Base-by-base conservation (phyloP, 202 grass and related monocot genomes). In the Brachypodium distachyon region DNA sequence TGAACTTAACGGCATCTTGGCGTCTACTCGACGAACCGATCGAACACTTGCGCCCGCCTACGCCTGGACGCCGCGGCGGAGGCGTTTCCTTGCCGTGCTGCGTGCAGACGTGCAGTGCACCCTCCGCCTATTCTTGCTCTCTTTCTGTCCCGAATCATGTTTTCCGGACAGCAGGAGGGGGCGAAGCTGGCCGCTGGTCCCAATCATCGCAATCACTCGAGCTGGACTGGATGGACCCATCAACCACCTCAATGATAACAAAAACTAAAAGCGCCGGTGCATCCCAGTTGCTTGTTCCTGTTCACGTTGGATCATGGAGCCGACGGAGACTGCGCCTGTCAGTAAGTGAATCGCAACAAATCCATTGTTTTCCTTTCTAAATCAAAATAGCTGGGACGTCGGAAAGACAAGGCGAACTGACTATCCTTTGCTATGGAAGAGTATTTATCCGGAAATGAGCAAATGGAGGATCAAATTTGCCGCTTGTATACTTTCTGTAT, bases 121-220 rank as follows among this genome's bases (percentile, higher is more conserved):
- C 31, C n/a, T 33, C 58, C 58, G 75, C n/a, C 23, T 39, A 16
- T 7, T 0, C 7, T 7, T 3, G 40, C 19, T 6, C 31, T 6
- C 31, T 22, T 7, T 49, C 17, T 6, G 43, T 60, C 55, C 55
- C 32, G 29, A 53, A 79, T 54, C 75, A 74, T 55, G 53, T 22
- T 22, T 36, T 0, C 16, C 10, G 50, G 59, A 38, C 62, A 67
- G 62, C 84, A 44, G 2, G 19, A 19, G 67, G 2, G 58, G 21
- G 33, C 6, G 6, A 40, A 18, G 39, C 84, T 34, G 80, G 74
- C 70, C 36, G 51, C 52, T 70, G 81, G 86, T 83, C 75, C 76
- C 70, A 60, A 74, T 67, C 80, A 69, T 83, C 16, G 74, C 52
- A 31, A 62, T 75, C 85, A 62, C 25, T 79, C 23, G 3, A 10